phyloP scores from a whole-genome alignment of 2,329 filamentous ascomycete genomes.

The Helicocarpus griseus region DNA sequence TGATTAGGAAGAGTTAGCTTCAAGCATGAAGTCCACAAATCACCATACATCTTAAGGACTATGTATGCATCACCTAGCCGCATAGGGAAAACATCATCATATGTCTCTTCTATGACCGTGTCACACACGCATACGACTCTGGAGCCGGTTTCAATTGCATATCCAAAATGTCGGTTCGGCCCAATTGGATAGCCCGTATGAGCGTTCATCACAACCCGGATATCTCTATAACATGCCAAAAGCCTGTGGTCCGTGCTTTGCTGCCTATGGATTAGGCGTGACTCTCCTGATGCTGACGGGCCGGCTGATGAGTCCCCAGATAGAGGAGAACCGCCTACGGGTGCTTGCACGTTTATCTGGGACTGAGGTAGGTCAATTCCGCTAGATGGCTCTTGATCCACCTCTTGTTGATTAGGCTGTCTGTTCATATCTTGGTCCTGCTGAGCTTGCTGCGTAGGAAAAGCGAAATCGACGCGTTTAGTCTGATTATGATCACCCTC shows the following conservation, averaged over 20 bases:
- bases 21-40: conserved; percentile 26
- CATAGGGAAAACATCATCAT: conserved; percentile 21
- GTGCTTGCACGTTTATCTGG: too few species aligned
- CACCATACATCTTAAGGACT: conserved; percentile 23
- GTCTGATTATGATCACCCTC: not conserved
- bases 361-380: too few species aligned
- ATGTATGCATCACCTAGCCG: conserved; percentile 21
- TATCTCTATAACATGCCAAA: conserved; percentile 5
- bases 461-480: not conserved
- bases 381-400: too few species aligned
- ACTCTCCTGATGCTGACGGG: not conserved
- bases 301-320: not conserved
- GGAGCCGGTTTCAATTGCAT: conserved; percentile 6
- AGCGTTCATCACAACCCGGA: too few species aligned
- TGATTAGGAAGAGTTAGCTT: conserved; percentile 16
- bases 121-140: conserved; percentile 8
- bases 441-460: not conserved
- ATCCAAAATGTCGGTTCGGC: not conserved
- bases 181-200: not conserved
- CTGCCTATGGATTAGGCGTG: not conserved
- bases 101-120: conserved; percentile 8
- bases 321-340: too few species aligned
- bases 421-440: too few species aligned
- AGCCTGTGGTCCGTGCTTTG: not conserved
- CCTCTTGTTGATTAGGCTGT: too few species aligned